These are phyloP conservation scores for Isabelozyma pseudorhagii DNA, from an alignment of 805 yeast genomes.

Conservation along the genomic window DNA sequence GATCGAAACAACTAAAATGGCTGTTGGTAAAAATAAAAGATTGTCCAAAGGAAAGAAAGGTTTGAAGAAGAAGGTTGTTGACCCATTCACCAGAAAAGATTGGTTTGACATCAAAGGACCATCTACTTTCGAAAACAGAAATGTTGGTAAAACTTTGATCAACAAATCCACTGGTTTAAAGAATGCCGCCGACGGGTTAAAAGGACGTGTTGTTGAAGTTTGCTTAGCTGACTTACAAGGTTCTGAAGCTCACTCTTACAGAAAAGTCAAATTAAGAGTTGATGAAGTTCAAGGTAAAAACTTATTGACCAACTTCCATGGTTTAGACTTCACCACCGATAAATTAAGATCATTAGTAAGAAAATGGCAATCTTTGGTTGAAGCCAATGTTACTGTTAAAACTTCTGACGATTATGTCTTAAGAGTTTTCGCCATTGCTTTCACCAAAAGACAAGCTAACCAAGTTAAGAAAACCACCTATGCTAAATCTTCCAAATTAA, in stretches of 20 bases:
- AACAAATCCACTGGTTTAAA: constrained; percentile 95
- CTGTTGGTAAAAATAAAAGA: constrained; percentile 89
- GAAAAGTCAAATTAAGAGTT: constrained; percentile 91
- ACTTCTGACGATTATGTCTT: constrained; percentile 93
- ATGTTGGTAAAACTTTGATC: constrained; percentile 94
- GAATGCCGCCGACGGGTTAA: constrained; percentile 93
- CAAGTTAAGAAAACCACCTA: constrained; percentile 94
- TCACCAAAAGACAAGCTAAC: constrained; percentile 93
- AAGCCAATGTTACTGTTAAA: constrained; percentile 94
- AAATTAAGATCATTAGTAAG: constrained; percentile 93
- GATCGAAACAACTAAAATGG: constrained; percentile 40
- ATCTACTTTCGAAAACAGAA: constrained; percentile 92
- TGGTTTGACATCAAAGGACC: constrained; percentile 98
- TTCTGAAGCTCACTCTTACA: constrained; percentile 94
- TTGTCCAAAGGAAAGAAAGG: constrained; percentile 85
- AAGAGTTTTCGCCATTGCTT: constrained; percentile 91
- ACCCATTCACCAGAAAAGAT: constrained; percentile 97
- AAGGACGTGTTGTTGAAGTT: constrained; percentile 93
- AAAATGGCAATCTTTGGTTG: constrained; percentile 96
- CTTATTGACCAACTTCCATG: constrained; percentile 97
- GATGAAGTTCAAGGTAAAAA: constrained; percentile 97
- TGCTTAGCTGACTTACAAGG: constrained; percentile 94
- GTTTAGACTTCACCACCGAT: constrained; percentile 93
- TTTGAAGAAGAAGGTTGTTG: constrained; percentile 95
- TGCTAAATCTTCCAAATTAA: constrained; percentile 93